Conservation (phyloP, 129 eudicot species). For the Flaveria linearis region DNA sequence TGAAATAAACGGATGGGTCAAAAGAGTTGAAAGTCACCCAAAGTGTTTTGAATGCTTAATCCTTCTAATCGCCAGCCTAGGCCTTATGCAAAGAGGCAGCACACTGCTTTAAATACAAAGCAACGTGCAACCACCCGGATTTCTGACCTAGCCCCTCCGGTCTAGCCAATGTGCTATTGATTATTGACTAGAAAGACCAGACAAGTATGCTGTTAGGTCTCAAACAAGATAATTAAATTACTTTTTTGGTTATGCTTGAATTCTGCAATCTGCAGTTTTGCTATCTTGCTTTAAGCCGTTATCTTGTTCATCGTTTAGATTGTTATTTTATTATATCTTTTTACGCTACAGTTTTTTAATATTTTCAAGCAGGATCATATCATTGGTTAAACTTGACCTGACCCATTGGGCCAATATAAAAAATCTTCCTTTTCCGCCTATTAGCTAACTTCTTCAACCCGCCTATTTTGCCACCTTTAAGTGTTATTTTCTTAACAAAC, state of each 20-base stretch:
- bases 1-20: no score
- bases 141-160: no score
- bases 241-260: neutral
- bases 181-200: neutral
- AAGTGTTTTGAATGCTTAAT: neutral
- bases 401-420: neutral
- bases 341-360: no score
- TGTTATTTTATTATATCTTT: no score
- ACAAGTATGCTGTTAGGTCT: neutral
- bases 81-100: no score
- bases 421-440: neutral
- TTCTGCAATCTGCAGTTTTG: neutral
- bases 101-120: no score
- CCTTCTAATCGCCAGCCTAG: neutral
- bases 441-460: neutral
- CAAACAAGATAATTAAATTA: neutral
- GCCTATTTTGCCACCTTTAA: no score
- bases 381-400: neutral
- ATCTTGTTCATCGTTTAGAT: no score
- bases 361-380: no score
- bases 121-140: no score
- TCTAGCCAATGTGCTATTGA: neutral
- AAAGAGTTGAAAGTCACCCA: neutral
- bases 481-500: no score
- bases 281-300: neutral